Conservation (phyloP, 2,329 filamentous ascomycete species). For the Cytospora chrysosperma region DNA sequence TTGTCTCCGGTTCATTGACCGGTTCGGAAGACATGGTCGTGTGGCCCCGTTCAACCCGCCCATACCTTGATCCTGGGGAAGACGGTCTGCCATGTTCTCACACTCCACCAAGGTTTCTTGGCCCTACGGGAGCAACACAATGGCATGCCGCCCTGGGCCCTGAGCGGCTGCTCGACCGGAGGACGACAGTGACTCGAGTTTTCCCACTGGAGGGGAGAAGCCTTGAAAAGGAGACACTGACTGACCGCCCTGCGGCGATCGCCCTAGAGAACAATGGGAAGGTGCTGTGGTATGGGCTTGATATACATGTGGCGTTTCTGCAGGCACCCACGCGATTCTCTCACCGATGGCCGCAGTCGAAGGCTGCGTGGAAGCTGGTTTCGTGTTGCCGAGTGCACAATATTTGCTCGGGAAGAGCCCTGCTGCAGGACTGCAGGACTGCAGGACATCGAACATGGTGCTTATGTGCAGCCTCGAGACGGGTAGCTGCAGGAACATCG, state of each 20-base stretch:
- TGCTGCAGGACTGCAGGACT: neutral
- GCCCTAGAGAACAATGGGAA: neutral
- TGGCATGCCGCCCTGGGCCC: neutral
- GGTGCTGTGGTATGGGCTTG: neutral
- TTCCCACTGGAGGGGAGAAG: neutral
- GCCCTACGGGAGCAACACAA: neutral
- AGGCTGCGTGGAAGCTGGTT: neutral
- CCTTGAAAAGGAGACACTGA: no score
- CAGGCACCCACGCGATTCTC: constrained; percentile 4
- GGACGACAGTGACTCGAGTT: constrained; percentile 5
- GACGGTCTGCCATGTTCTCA: neutral
- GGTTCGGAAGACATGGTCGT: neutral
- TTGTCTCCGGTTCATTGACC: neutral
- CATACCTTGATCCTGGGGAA: neutral
- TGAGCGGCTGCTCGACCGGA: neutral
- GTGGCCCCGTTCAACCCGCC: neutral
- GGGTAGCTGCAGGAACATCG: constrained; percentile 4
- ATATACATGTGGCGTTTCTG: neutral
- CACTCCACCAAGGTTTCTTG: neutral
- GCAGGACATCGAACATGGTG: neutral
- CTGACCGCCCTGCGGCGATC: neutral
- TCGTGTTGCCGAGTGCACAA: neutral
- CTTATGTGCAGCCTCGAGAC: neutral
- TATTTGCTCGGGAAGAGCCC: neutral
- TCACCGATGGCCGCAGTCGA: constrained; percentile 5